Conservation (phyloP, 441 rosid species). For the Macaranga tanarius region DNA sequence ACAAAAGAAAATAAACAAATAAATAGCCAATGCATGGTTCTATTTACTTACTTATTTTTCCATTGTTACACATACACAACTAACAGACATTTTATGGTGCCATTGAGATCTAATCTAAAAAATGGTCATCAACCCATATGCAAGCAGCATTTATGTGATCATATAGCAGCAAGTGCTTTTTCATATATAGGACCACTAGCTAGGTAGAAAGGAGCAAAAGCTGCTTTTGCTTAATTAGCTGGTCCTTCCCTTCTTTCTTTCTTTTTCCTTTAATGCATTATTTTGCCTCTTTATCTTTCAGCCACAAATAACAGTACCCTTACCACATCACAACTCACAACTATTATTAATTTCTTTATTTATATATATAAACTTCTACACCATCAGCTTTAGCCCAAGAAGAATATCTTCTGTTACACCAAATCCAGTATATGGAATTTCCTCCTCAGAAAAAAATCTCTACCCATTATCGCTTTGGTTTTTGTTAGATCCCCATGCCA, state of each 20-base stretch:
- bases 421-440: conserved; percentile 18
- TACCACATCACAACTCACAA: not conserved
- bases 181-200: conserved; percentile 19
- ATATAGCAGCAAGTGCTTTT: not conserved
- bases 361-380: conserved; percentile 1
- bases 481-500: conserved; percentile 15
- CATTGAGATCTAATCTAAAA: not conserved
- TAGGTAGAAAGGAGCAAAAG: conserved; percentile 3
- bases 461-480: conserved; percentile 18
- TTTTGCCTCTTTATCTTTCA: conserved; percentile 17
- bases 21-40: too few relatives aligned
- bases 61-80: not conserved
- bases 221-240: conserved; percentile 29
- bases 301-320: conserved; percentile 21
- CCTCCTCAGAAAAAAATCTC: conserved; percentile 26
- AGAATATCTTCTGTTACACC: conserved; percentile 20
- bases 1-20: too few relatives aligned
- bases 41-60: too few relatives aligned
- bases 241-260: conserved; percentile 18
- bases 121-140: not conserved
- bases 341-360: not conserved
- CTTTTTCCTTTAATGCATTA: conserved; percentile 18
- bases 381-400: not conserved
- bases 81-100: not conserved
- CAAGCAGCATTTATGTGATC: not conserved